phyloP scores from a whole-genome alignment of 2,329 filamentous ascomycete genomes.

The Zopfia rhizophila region DNA sequence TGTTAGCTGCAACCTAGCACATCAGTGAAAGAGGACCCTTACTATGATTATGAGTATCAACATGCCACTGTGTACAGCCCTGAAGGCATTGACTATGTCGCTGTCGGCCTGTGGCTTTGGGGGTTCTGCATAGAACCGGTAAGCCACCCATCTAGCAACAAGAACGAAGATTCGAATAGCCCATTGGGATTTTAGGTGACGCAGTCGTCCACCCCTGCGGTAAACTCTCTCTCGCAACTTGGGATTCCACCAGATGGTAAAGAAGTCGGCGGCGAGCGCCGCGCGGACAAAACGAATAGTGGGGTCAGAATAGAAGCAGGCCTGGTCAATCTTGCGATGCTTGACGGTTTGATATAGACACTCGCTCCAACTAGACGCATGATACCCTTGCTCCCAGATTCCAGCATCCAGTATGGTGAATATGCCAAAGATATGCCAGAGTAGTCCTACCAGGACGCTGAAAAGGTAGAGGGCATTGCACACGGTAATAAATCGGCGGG shows the following conservation, averaged over 20 bases:
- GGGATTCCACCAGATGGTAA: constrained; percentile 75
- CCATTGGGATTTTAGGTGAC: constrained; percentile 73
- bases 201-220: constrained; percentile 61
- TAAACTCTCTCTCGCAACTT: constrained; percentile 71
- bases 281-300: constrained; percentile 29
- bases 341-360: constrained; percentile 37
- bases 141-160: too few species aligned
- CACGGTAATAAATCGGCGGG: constrained; percentile 57
- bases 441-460: constrained; percentile 43
- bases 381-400: constrained; percentile 7
- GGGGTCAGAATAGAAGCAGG: constrained; percentile 39
- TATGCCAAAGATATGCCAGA: constrained; percentile 48
- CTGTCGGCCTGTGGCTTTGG: too few species aligned
- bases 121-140: too few species aligned
- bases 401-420: constrained; percentile 29
- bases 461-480: constrained; percentile 56
- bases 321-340: constrained; percentile 28
- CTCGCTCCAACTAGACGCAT: constrained; percentile 22
- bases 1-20: too few species aligned
- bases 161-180: constrained; percentile 70
- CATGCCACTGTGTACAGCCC: constrained; percentile 65
- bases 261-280: constrained; percentile 61
- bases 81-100: constrained; percentile 53
- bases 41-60: constrained; percentile 65
- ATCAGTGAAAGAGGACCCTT: too few species aligned